Evolutionary conservation across 225 moss, liverwort and hornwort species (phyloP).

Genomic region (Pleurozium schreberi): DNA sequence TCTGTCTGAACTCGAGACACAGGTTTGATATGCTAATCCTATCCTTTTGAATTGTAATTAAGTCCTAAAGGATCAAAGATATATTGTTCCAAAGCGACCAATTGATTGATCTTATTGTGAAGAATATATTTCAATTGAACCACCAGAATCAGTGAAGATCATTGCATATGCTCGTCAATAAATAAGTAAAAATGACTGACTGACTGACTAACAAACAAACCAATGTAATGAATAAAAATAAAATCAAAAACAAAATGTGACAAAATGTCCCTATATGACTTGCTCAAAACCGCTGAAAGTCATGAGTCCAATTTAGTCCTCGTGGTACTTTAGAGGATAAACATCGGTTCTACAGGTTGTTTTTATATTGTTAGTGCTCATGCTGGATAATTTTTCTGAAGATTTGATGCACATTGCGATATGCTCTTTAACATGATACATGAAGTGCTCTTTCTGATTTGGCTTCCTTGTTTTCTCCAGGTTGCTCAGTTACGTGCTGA

Average conservation of each 20-base stretch:
- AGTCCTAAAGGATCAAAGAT: background rate
- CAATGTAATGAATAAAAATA: too few species aligned
- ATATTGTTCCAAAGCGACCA: background rate
- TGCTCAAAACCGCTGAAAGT: background rate
- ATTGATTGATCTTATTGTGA: background rate
- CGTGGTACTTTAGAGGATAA: background rate
- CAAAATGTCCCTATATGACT: background rate
- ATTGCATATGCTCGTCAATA: background rate
- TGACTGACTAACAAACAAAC: too few species aligned
- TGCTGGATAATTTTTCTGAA: background rate
- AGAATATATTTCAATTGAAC: background rate
- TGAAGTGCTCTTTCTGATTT: background rate
- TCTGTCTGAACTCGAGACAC: conserved; percentile 72
- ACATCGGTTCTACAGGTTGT: background rate
- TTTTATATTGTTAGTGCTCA: background rate
- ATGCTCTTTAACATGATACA: background rate
- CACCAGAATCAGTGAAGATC: background rate
- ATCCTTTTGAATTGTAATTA: background rate
- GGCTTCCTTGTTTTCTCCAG: conserved; percentile 12
- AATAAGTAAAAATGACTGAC: background rate
- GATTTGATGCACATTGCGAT: background rate
- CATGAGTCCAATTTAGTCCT: background rate
- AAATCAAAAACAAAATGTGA: too few species aligned
- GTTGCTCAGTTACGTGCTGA: conserved; percentile 74
- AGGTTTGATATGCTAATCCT: conserved; percentile 32